A percentile compares a stretch with the other conserved stretches of the same genome.
Evolutionary conservation across 768 basidiomycete genomes (phyloP).

Genomic region (Cystobasidiopsis lactophilus): DNA sequence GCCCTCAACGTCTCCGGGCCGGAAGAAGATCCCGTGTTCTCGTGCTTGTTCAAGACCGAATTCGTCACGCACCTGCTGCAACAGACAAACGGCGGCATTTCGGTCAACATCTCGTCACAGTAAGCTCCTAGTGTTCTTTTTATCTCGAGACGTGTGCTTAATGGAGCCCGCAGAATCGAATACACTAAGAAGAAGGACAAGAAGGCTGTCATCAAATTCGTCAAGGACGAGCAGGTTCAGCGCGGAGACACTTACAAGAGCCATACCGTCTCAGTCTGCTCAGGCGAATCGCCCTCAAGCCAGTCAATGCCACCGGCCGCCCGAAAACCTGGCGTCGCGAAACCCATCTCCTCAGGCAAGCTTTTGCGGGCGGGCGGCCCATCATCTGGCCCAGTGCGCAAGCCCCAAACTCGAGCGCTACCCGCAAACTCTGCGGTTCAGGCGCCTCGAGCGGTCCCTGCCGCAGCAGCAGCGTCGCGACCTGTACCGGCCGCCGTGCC

Average conservation of each 20-base stretch:
- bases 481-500: conserved; percentile 1
- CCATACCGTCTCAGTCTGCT: conserved; percentile 62
- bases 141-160: too few relatives aligned
- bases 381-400: conserved; percentile 21
- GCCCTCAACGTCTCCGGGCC: conserved; percentile 52
- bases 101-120: conserved; percentile 51
- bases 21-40: conserved; percentile 84
- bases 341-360: conserved; percentile 68
- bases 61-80: conserved; percentile 59
- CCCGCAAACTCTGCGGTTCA: background rate
- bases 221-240: conserved; percentile 64
- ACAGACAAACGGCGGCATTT: conserved; percentile 53
- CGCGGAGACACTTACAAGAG: conserved; percentile 81
- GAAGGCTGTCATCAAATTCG: conserved; percentile 57
- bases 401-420: background rate
- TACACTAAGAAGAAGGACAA: conserved; percentile 98
- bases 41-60: conserved; percentile 89
- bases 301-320: conserved; percentile 62
- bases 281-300: conserved; percentile 67
- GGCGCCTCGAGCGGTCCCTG: background rate
- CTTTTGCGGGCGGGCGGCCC: conserved; percentile 56
- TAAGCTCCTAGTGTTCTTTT: conserved; percentile 1
- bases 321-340: conserved; percentile 62
- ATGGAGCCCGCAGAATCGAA: conserved; percentile 40
- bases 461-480: conserved; percentile 13